Conservation (phyloP, 805 yeast species). For the Myxozyma mucilagina region DNA sequence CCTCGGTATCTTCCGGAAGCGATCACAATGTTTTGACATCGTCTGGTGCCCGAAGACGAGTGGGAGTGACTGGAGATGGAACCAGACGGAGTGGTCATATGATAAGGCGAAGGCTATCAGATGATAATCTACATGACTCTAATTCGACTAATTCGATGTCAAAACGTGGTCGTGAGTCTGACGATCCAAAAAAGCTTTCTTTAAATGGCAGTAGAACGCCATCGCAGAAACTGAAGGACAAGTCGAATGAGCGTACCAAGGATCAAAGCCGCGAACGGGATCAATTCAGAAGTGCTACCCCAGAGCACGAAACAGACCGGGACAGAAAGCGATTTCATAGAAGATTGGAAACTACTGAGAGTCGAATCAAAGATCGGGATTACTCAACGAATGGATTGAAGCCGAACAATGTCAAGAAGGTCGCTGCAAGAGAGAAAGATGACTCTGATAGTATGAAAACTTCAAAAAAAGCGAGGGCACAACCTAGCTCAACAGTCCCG, state of each 20-base stretch:
- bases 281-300: background rate
- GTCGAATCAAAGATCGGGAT: background rate
- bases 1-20: background rate
- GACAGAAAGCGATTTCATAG: background rate
- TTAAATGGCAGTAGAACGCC: background rate
- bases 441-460: background rate
- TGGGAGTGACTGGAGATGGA: background rate
- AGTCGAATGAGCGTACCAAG: background rate
- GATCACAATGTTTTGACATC: background rate
- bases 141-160: background rate
- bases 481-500: background rate
- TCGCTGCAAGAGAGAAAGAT: background rate
- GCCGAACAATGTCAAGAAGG: background rate
- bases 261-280: background rate
- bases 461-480: background rate
- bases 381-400: background rate
- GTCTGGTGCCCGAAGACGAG: background rate
- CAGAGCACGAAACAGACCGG: background rate
- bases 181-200: background rate
- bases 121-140: background rate
- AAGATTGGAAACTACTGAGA: background rate
- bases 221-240: background rate
- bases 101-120: background rate
- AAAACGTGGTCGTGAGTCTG: background rate
- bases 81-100: background rate